Evolutionary conservation across 2,329 filamentous ascomycete genomes (phyloP), one percentile per base, ranked within the genome.

Genomic region (Trichoderma sp.): DNA sequence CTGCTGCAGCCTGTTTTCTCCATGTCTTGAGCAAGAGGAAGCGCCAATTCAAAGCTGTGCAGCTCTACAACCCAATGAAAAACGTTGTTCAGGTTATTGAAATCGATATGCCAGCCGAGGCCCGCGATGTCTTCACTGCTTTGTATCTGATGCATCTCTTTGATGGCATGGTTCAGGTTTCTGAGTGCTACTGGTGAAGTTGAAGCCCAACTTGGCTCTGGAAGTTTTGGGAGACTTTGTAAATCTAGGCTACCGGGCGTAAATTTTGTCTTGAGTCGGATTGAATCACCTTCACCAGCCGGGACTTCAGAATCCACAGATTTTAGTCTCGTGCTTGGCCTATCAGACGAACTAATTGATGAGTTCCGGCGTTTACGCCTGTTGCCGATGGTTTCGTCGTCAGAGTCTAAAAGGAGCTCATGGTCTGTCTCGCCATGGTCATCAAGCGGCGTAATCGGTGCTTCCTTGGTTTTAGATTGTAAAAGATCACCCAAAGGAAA

Each of bases 51-150:
- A 75, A 97, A 97, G 55, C 90, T 92, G 77, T 97, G 94, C 1
- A 97, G 82, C 77, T 97, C 92, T 6, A 96, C 89, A 70, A 97
- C 93, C 94, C 94, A 97, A 75, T 96, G 93, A 75, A 96, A 97
- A 71, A 94, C 84, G 75, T 94, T 96, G 27, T 82, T 86, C 47
- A 94, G 82, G 61, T 87, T 86, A 6, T 83, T 80, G 59, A 85
- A 84, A 75, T 96, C 87, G 68, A 97, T 89, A 75, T 93, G 93
- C 93, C 94, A 97, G 19, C 94, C 94, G 0, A 96, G 85, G 70
- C 91, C 87, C 70, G 90, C 85, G 1, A 87, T 77, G 0, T 88
- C 85, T 0, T 85, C 88, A 8, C 77, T 81, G 0, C 86, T 78
- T 76, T 97, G 94, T 1, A 89, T 79, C 69, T 87, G 86, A 40